These are phyloP conservation scores for Leccinum obscurum DNA, from an alignment of 768 basidiomycete genomes.

Conservation along the genomic window DNA sequence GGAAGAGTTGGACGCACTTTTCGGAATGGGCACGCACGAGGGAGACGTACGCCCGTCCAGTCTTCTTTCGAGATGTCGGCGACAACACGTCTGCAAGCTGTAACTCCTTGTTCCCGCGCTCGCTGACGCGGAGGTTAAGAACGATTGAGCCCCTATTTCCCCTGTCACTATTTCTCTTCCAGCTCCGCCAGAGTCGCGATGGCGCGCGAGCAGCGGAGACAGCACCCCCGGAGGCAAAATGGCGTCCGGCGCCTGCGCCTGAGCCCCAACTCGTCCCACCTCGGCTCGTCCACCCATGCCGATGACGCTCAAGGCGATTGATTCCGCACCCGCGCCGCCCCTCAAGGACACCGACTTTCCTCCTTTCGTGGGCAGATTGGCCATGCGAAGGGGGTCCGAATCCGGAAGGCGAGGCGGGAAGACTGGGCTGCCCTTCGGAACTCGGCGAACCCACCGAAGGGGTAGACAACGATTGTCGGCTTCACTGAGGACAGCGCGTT, in stretches of 20 bases:
- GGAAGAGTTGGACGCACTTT: conserved; percentile 49
- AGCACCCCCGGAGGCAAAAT: conserved; percentile 43
- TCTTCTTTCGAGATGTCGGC: conserved; percentile 76
- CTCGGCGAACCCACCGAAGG: too few species aligned
- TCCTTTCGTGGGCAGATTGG: conserved; percentile 44
- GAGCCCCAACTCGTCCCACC: conserved; percentile 58
- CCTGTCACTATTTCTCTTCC: conserved; percentile 62
- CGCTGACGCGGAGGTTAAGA: conserved; percentile 36
- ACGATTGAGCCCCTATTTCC: conserved; percentile 15
- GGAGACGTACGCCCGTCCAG: conserved; percentile 80
- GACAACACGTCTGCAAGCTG: conserved; percentile 64
- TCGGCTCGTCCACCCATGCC: conserved; percentile 60
- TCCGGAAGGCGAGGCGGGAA: too few species aligned
- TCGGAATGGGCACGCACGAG: conserved; percentile 80
- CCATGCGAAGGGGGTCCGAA: too few species aligned
- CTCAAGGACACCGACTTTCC: conserved; percentile 76
- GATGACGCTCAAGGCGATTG: conserved; percentile 69
- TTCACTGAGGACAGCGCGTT: too few species aligned
- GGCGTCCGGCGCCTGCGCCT: conserved; percentile 6
- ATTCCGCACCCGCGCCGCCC: conserved; percentile 77
- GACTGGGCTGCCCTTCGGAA: too few species aligned
- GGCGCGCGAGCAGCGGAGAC: conserved; percentile 61
- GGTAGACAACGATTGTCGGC: too few species aligned
- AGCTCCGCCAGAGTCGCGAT: conserved; percentile 68
- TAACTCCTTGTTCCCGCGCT: conserved; percentile 59